These are phyloP conservation scores for Rhizoclosmatium globosum DNA, from an alignment of 192 early-diverging fungal genomes.

Conservation along the genomic window DNA sequence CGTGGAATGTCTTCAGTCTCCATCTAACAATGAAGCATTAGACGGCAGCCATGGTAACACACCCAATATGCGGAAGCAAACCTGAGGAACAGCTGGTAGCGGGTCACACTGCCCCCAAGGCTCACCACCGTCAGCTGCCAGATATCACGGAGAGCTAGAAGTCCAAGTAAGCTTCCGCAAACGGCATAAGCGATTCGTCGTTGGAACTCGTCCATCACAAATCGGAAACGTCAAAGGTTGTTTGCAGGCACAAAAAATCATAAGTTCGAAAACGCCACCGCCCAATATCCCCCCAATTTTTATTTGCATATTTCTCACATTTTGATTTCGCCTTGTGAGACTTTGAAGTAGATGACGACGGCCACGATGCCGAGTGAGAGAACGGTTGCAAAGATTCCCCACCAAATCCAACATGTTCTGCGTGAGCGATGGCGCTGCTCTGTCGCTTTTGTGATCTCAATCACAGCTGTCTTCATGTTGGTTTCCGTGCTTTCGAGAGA, in stretches of 20 bases:
- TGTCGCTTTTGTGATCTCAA: neutral
- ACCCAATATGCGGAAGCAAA: neutral
- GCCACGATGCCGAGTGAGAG: neutral
- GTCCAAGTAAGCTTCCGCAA: neutral
- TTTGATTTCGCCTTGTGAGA: too few relatives aligned
- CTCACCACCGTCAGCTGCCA: constrained; percentile 20
- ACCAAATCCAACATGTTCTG: constrained; percentile 17
- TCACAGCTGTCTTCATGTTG: neutral
- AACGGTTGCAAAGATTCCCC: neutral
- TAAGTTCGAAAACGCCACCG: too few relatives aligned
- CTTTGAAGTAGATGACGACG: neutral
- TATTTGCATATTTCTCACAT: too few relatives aligned
- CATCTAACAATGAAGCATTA: neutral
- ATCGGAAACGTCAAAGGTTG: neutral
- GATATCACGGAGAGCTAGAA: constrained; percentile 10
- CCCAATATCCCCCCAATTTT: too few relatives aligned
- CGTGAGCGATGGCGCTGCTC: constrained; percentile 11
- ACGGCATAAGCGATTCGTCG: constrained; percentile 8
- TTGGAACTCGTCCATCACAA: constrained; percentile 2
- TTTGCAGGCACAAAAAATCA: too few relatives aligned
- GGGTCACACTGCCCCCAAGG: neutral
- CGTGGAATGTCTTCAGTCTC: constrained; percentile 32
- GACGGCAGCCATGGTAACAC: neutral
- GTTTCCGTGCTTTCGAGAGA: constrained; percentile 12
- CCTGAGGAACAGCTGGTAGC: constrained; percentile 21